Base-by-base conservation (phyloP, 208 protist species). In the Acanthamoeba healyi region DNA sequence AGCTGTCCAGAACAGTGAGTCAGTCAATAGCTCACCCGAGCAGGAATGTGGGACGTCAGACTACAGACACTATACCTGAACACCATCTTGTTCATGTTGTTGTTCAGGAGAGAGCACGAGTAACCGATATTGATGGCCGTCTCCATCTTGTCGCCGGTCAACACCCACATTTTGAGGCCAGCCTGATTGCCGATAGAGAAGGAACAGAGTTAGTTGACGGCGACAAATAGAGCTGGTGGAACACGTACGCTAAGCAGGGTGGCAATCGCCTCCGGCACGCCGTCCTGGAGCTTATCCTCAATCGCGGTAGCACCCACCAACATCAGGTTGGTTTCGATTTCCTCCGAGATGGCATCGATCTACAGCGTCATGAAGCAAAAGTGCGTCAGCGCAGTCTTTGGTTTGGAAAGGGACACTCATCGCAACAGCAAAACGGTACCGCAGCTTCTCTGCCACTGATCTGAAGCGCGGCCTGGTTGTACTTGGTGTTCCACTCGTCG, bases 121-220 rank as follows among this genome's bases (percentile, higher is more conserved):
- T 93, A 95, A 44, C 96, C 98, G 95, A 98, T 98, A 92, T 98
- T 98, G 56, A 98, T 97, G 6, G 96, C 97, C 29, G 98, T 96
- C 94, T 99, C 99, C 74, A 98, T 97, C 97, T 99, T 99, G 96
- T 99, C 99, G 63, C 99, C 99, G 12, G 99, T 99, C 26, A 99
- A 97, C 96, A 99, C 99, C 99, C 99, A 99, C 24, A 99, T 87
- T 5, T 98, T 96, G 42, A 99, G 98, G 2, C 98, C 98, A 4
- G 99, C 98, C 51, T 97, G 95, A 14, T 97, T 81, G 63, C 99
- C 98, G n/a, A 98, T 97, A 4, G 17, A 44, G 26, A 46, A 17
- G 12, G 26, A 42, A 29, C 67, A 95, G 15, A 34, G n/a, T 6
- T 15, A 10, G 38, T 84, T 4, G 44, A 49, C 29, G 24, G 2